Conservation (phyloP, 2,329 filamentous ascomycete species). For the Fusarium sp. region DNA sequence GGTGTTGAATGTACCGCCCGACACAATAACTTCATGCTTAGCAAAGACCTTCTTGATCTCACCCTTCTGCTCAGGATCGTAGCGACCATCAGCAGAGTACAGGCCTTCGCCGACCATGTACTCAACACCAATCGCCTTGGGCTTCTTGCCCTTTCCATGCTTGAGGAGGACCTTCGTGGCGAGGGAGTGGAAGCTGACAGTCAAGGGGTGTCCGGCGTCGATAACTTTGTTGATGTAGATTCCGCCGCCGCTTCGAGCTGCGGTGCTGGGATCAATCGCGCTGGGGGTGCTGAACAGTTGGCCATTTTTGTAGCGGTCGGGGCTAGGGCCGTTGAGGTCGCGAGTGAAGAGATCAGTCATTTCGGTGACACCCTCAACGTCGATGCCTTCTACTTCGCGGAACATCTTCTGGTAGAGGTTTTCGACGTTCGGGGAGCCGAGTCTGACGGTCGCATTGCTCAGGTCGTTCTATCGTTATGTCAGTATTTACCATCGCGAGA, state of each 20-base stretch:
- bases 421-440: not conserved
- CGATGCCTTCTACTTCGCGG: not conserved
- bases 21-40: constrained; percentile 9
- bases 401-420: constrained; percentile 3
- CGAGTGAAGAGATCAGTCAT: constrained; percentile 3
- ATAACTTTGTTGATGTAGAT: constrained; percentile 16
- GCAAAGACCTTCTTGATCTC: not conserved
- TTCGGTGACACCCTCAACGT: not conserved
- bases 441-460: not conserved
- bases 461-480: not conserved
- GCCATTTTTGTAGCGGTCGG: not conserved
- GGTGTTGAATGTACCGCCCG: not conserved
- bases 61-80: not conserved
- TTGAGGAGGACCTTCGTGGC: not conserved
- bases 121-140: not conserved
- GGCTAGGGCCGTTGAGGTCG: not conserved
- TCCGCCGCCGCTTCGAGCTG: not conserved
- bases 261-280: not conserved
- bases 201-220: constrained; percentile 4
- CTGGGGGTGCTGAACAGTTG: not conserved
- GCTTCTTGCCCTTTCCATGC: not conserved
- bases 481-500: rapidly evolving
- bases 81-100: constrained; percentile 11
- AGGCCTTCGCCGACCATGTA: constrained; percentile 4
- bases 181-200: constrained; percentile 5